These are phyloP conservation scores for Venturia effusa DNA, from an alignment of 2,329 filamentous ascomycete genomes.

Conservation along the genomic window DNA sequence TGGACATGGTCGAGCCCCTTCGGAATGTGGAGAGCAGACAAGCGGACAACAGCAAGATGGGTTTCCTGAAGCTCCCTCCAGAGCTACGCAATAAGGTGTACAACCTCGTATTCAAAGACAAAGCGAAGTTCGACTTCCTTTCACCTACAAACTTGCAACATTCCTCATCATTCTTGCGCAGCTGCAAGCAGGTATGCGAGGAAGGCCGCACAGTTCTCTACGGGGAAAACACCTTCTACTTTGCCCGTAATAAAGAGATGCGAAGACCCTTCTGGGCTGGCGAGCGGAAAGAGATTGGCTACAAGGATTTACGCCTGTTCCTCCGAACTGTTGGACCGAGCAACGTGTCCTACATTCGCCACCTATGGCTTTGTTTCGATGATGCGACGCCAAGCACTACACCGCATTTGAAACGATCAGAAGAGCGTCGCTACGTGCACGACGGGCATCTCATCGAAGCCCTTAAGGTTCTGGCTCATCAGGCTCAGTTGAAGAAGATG, in stretches of 20 bases:
- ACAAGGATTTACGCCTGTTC: slow-evolving; percentile 33
- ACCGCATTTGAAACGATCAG: slow-evolving; percentile 25
- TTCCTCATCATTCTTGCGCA: slow-evolving; percentile 35
- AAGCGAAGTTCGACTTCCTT: slow-evolving; percentile 25
- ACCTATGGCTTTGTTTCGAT: slow-evolving; percentile 33
- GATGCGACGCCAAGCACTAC: slow-evolving; percentile 34
- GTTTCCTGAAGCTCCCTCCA: slow-evolving; percentile 27
- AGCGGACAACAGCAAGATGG: slow-evolving; percentile 11
- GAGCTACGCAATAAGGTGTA: slow-evolving; percentile 41
- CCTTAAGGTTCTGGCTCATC: slow-evolving; percentile 31
- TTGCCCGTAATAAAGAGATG: slow-evolving; percentile 27
- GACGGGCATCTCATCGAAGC: slow-evolving; percentile 36
- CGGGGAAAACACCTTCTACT: slow-evolving; percentile 37
- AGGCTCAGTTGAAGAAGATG: slow-evolving; percentile 32
- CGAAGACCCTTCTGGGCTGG: slow-evolving; percentile 31
- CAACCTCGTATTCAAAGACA: slow-evolving; percentile 26
- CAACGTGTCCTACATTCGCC: slow-evolving; percentile 36
- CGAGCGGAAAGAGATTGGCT: slow-evolving; percentile 36
- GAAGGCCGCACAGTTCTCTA: slow-evolving; percentile 40
- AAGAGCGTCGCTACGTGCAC: slow-evolving; percentile 37
- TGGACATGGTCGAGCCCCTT: not conserved
- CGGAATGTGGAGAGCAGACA: slow-evolving; percentile 5
- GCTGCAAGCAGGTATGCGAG: slow-evolving; percentile 32
- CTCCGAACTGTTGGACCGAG: slow-evolving; percentile 36
- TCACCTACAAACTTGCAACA: slow-evolving; percentile 26